Base-by-base conservation (phyloP, 805 yeast species). In the Pichia pseudocactophila region DNA sequence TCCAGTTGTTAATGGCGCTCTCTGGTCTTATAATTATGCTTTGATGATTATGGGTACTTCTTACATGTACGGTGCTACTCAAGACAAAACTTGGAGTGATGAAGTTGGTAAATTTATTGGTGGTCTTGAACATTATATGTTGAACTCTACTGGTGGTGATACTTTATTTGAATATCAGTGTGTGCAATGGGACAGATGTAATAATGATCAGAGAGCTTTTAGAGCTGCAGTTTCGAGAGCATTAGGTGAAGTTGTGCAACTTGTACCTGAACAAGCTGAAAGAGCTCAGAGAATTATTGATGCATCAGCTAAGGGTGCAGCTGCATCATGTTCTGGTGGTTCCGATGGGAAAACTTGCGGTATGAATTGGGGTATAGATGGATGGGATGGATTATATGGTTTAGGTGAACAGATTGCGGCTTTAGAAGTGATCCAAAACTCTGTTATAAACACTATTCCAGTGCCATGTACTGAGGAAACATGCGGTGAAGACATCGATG, bases 381-480 rank as follows among this genome's bases (percentile, higher is more conserved):
- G 74, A 15, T 74, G 82, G 76, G 92, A 83, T 59, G 80, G 76
- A 0, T 44, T 52, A 36, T 83, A 73, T 55, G 92, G 94, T 22
- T 63, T 84, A 22, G 92, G 92, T 51, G 94, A 83, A 61, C 88
- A 83, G 61, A 78, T 83, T 74, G 62, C 71, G 37, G 88, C 94
- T 0, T 64, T 81, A 44, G 90, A 82, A 58, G 70, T 70, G 1
- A 73, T 83, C 37, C 75, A 71, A 49, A 69, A 68, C 38, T 87
- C 2, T 83, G 92, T 62, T 63, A 46, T 48, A 16, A 17, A 26
- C 2, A 16, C 30, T 6, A 33, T 39, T 7, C n/a, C 30, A 13
- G 12, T 22, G 5, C 51, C 51, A 17, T 38, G 48, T 31, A 37
- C 37, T 13, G 39, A 40, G 7, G 32, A 46, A 13, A 40, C 42